Percentiles rank a stretch among this genome's conserved stretches.
Evolutionary conservation across 2,329 filamentous ascomycete species (phyloP).

Genomic region (Rhinocladiella mackenziei): DNA sequence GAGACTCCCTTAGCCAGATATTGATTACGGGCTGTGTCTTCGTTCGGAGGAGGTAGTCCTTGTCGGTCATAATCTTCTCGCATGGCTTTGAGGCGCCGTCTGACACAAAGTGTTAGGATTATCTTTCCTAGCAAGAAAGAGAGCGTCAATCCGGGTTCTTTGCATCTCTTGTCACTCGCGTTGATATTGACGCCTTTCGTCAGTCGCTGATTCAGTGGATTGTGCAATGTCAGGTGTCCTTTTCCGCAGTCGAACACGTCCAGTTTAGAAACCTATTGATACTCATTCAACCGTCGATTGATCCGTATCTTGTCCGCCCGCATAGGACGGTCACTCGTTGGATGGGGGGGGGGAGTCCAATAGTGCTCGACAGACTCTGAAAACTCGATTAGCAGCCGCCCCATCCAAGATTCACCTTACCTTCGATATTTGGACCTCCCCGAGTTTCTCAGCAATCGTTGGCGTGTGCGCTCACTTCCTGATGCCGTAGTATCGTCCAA

Average conservation of each 20-base stretch:
- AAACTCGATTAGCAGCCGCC: background rate
- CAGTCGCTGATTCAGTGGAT: background rate
- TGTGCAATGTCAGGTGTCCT: background rate
- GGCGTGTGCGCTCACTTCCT: background rate
- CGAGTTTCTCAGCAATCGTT: background rate
- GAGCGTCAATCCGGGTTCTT: background rate
- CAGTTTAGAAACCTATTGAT: background rate
- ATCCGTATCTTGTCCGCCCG: background rate
- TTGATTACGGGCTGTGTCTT: slow-evolving; percentile 1
- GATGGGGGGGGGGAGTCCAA: background rate
- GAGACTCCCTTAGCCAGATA: slow-evolving; percentile 3
- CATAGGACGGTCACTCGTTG: background rate
- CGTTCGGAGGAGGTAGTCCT: slow-evolving; percentile 11
- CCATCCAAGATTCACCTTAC: background rate
- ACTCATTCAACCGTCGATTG: background rate
- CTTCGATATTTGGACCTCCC: background rate
- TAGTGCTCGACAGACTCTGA: background rate
- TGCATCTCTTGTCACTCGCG: background rate
- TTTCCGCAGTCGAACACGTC: background rate
- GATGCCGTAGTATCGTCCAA: background rate
- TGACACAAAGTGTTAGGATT: no score
- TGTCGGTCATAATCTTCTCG: slow-evolving; percentile 8
- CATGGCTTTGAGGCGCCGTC: no score
- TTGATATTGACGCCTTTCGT: background rate
- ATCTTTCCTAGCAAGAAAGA: no score